Base-by-base conservation (phyloP, 1,139 yeast genomes). In the Yamadazyma kanchanaburiensis region DNA sequence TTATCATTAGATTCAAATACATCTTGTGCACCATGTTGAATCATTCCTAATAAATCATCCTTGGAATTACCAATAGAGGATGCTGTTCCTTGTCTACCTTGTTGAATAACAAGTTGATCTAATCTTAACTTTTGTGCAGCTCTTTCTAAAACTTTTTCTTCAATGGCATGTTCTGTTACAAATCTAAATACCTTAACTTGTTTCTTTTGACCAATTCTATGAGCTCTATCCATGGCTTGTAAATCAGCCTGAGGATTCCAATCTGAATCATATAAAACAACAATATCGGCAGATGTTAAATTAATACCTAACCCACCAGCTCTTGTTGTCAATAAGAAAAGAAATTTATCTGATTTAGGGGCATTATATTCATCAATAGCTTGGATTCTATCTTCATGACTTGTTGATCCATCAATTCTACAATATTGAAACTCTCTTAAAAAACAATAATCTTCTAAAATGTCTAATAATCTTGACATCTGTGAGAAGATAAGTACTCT, bases 231-330 rank as follows among this genome's bases (percentile, higher is more conserved):
- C 98, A 91, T 91, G 1, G 98, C 97, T 59, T 91, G 98, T 47
- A 91, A 68, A 69, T 91, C 98, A 0, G 97, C 97, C 53, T 91
- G 98, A 2, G 98, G 98, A 51, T 91, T 91, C 98, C 98, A 91
- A 58, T 91, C 98, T 1, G 96, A 86, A 56, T 91, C 98, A 50
- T 79, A 91, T 21, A 91, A 61, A 6, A 91, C 75, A 33, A 91
- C 98, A 35, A 82, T 77, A 57, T 91, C 96, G 2, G 98, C 98
- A 18, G 87, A 75, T 0, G 96, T 89, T 50, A 91, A 70, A 51
- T 91, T 91, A 49, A 91, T 91, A 51, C 98, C 98, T 35, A 91
- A 67, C 9, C 98, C 98, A 60, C 98, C 98, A n/a, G 98, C 98
- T 57, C 98, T 78, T 0, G 98, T 91, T 0, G 98, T 91, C 40